These are phyloP conservation scores for Tulasnella sp. DNA, from an alignment of 768 basidiomycete genomes.

Conservation along the genomic window DNA sequence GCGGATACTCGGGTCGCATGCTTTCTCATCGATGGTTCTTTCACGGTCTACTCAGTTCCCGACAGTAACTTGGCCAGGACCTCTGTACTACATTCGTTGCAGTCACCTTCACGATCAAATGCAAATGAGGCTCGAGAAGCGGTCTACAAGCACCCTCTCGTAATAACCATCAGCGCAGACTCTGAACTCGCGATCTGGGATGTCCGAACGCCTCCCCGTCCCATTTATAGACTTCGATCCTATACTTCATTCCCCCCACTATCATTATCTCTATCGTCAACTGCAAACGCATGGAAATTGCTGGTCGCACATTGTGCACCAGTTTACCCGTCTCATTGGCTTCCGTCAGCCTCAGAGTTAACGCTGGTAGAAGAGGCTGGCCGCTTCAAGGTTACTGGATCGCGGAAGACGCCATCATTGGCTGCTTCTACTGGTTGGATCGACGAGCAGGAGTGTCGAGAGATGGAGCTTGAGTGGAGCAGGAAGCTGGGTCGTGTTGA, in stretches of 20 bases:
- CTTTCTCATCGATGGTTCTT: slow-evolving; percentile 61
- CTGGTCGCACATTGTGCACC: slow-evolving; percentile 64
- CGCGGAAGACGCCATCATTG: slow-evolving; percentile 56
- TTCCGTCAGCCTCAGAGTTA: slow-evolving; percentile 63
- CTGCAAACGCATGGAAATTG: slow-evolving; percentile 47
- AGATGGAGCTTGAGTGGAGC: slow-evolving; percentile 50
- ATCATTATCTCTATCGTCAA: slow-evolving; percentile 57
- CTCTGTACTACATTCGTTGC: slow-evolving; percentile 27
- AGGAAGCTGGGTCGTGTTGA: slow-evolving; percentile 60
- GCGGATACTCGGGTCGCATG: slow-evolving; percentile 36
- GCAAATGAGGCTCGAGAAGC: slow-evolving; percentile 41
- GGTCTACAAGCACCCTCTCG: slow-evolving; percentile 67
- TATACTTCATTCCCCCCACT: slow-evolving; percentile 72
- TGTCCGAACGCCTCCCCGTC: slow-evolving; percentile 31
- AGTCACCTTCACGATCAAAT: slow-evolving; percentile 27
- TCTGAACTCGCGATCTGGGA: slow-evolving; percentile 68
- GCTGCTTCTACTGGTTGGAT: slow-evolving; percentile 50
- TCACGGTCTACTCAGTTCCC: slow-evolving; percentile 48
- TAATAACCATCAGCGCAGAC: slow-evolving; percentile 54
- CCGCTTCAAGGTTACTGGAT: slow-evolving; percentile 46
- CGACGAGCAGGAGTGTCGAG: background rate
- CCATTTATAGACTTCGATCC: slow-evolving; percentile 47
- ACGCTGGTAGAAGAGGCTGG: slow-evolving; percentile 27
- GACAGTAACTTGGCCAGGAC: slow-evolving; percentile 34
- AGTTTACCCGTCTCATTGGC: slow-evolving; percentile 74